Evolutionary conservation across 345 rosid genomes (phyloP), one percentile per base, ranked within the genome.

Genomic region (Hevea brasiliensis): DNA sequence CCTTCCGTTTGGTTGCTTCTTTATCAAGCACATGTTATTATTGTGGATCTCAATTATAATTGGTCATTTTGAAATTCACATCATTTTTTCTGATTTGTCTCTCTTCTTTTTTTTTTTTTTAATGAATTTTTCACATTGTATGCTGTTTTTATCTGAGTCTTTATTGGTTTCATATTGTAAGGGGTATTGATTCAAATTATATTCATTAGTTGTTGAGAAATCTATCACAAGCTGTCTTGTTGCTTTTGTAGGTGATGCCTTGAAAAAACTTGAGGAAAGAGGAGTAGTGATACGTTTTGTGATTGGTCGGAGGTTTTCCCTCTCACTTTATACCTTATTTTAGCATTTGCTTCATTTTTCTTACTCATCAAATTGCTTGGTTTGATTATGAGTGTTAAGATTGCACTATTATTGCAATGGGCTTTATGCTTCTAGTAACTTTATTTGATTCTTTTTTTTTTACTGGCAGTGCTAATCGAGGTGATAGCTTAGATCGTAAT

Each of bases 401-500:
- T 40, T 73, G 50, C 59, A n/a, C 71, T 42, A 23, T 41, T 13
- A 54, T 27, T 61, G 32, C 72, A 41, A 55, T 63, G 55, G 68
- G 65, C 10, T 61, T 47, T 15, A 14, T 32, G 37, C 37, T 32
- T 32, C 37, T 62, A 47, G 65, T 69, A 66, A 69, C 65, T 71
- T 56, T 72, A 23, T 76, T 47, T 48, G 68, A 70, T 32, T 32
- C 2, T 32, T 32, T 32, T 32, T 32, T 72, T 81, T 72, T 60
- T 74, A 77, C 70, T 81, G 78, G 79, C 92, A 95, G 99, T 82
- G 83, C 96, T 72, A 95, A 93, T 77, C 91, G 94, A 59, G 99
- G 97, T 61, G 97, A 95, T 85, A 95, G 99, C 87, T 80, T 95
- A 74, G 98, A 93, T 80, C 92, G 93, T 65, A 90, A 84, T 67